These are phyloP conservation scores for Hortiboletus rubellus DNA, from an alignment of 1,284 basidiomycete species.

Conservation along the genomic window DNA sequence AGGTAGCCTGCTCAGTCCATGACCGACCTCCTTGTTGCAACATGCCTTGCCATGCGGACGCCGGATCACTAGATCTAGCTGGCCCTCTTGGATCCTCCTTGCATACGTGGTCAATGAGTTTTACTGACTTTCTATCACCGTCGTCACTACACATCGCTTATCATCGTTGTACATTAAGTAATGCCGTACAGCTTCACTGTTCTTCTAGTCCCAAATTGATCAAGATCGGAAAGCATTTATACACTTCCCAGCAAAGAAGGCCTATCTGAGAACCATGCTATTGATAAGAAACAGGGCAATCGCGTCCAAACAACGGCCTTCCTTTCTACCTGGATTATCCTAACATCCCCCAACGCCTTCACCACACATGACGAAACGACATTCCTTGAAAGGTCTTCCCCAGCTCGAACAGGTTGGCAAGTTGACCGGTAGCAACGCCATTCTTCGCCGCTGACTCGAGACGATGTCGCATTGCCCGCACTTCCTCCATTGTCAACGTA, in stretches of 20 bases:
- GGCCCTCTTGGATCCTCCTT: not conserved
- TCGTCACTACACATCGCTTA: not conserved
- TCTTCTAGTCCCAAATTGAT: not conserved
- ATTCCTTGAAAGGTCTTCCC: constrained; percentile 24
- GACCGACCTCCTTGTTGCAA: constrained; percentile 33
- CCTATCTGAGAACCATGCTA: not conserved
- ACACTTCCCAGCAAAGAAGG: not conserved
- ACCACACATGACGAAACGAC: constrained; percentile 30
- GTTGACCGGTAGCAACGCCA: constrained; percentile 4
- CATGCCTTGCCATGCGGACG: constrained; percentile 33
- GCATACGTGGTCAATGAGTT: not conserved
- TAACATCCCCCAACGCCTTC: constrained; percentile 1
- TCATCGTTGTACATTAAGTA: constrained; percentile 3
- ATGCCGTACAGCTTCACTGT: not conserved
- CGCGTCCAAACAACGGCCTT: not conserved
- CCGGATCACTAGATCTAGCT: constrained; percentile 25
- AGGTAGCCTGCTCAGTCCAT: constrained; percentile 25
- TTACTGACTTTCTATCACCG: not conserved
- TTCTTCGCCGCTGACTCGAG: constrained; percentile 9
- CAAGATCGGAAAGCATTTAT: not conserved
- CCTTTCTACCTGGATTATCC: not conserved
- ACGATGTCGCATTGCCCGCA: constrained; percentile 17
- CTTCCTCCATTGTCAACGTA: constrained; percentile 21
- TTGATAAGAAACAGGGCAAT: not conserved
- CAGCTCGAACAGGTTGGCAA: constrained; percentile 23